phyloP scores from a whole-genome alignment of 495 filamentous ascomycete genomes.

The Xylaria longipes region DNA sequence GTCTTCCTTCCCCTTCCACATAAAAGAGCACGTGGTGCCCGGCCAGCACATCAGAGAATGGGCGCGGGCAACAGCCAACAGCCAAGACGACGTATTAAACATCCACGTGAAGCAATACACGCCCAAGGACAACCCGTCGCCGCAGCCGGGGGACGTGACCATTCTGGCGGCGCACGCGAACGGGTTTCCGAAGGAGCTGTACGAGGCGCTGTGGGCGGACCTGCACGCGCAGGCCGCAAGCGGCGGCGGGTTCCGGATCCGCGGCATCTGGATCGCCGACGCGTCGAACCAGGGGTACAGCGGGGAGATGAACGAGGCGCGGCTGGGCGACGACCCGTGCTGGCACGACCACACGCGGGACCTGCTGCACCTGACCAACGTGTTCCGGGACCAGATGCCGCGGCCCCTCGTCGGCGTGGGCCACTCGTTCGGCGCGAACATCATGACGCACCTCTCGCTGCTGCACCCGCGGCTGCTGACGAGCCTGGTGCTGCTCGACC shows the following conservation, averaged over 20 bases:
- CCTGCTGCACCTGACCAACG: slow-evolving; percentile 85
- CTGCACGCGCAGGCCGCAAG: slow-evolving; percentile 52
- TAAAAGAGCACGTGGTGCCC: slow-evolving; percentile 66
- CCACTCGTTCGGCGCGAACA: slow-evolving; percentile 85
- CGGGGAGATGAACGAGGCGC: slow-evolving; percentile 74
- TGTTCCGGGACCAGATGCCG: slow-evolving; percentile 81
- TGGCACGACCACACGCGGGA: slow-evolving; percentile 92
- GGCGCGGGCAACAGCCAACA: slow-evolving; percentile 64
- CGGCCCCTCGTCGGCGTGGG: slow-evolving; percentile 89
- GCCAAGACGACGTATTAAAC: slow-evolving; percentile 67
- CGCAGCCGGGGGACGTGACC: slow-evolving; percentile 76
- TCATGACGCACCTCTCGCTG: slow-evolving; percentile 66
- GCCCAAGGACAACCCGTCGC: slow-evolving; percentile 67
- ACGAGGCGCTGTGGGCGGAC: slow-evolving; percentile 87
- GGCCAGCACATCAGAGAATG: slow-evolving; percentile 78
- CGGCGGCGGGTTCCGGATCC: slow-evolving; percentile 69
- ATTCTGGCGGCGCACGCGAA: slow-evolving; percentile 87
- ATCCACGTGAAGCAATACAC: slow-evolving; percentile 86
- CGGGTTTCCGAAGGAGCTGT: slow-evolving; percentile 93
- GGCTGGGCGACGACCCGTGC: slow-evolving; percentile 79
- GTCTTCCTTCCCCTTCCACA: slow-evolving; percentile 38
- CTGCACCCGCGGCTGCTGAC: slow-evolving; percentile 84
- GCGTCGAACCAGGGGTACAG: slow-evolving; percentile 77
- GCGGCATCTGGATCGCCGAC: slow-evolving; percentile 87
- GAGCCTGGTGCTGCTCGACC: slow-evolving; percentile 80